phyloP scores from a whole-genome alignment of 352 stramenopile genomes.

The Phytophthora pistaciae region DNA sequence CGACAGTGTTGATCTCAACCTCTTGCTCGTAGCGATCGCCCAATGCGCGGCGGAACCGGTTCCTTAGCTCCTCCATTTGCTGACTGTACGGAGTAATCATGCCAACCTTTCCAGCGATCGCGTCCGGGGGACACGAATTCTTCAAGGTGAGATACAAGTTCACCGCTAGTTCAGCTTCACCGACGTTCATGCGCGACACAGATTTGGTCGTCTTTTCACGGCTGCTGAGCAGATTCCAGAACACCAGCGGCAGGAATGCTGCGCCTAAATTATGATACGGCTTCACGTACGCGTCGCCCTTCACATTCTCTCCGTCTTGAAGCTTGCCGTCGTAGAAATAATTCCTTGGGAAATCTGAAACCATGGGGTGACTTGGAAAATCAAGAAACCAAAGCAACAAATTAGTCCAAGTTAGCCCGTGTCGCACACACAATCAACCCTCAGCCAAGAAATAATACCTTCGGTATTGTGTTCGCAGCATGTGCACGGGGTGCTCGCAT shows the following conservation, averaged over 20 bases:
- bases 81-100: constrained; percentile 93
- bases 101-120: constrained; percentile 83
- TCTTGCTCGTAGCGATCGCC: constrained; percentile 82
- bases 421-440: background rate
- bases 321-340: constrained; percentile 90
- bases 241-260: constrained; percentile 84
- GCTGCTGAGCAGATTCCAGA: constrained; percentile 87
- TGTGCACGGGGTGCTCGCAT: constrained; percentile 89
- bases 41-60: constrained; percentile 60
- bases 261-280: constrained; percentile 82
- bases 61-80: constrained; percentile 88
- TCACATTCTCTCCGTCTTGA: constrained; percentile 87
- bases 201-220: constrained; percentile 77
- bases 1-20: constrained; percentile 94
- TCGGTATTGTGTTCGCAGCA: constrained; percentile 90
- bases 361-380: constrained; percentile 71
- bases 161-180: constrained; percentile 85
- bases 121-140: constrained; percentile 82
- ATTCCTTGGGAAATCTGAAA: constrained; percentile 85
- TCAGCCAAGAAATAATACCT: constrained; percentile 37
- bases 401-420: constrained; percentile 9
- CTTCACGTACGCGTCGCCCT: constrained; percentile 65
- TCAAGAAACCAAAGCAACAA: constrained; percentile 2
- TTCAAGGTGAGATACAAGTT: constrained; percentile 91
- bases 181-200: constrained; percentile 83